Base-by-base conservation (phyloP, 2,329 filamentous ascomycete genomes). In the Alternaria alternata region DNA sequence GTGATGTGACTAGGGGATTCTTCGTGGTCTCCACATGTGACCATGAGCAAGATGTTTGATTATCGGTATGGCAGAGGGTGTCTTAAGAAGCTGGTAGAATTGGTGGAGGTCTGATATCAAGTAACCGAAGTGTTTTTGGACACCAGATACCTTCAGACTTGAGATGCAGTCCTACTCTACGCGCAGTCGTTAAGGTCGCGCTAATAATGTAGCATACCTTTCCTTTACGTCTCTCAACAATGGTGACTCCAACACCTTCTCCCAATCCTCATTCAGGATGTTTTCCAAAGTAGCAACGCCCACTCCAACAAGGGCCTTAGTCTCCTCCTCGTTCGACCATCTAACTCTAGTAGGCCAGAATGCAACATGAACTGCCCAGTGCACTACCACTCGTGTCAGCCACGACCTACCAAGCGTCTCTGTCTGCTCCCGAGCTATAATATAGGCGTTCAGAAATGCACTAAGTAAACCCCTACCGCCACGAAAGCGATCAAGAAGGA, bases 351-450 rank as follows among this genome's bases (percentile, higher is more conserved):
- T 73, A 3, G 77, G 75, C 76, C 77, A 79, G 49, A 67, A 77
- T 5, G 73, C 70, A 42, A 79, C 52, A 62, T 79, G 78, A 7
- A 73, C 72, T 2, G 68, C 77, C 66, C 73, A 78, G 65, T 80
- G 75, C 22, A 79, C 68, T 4, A 69, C 67, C 57, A 76, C 48
- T 11, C 74, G 62, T 18, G 41, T 66, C 7, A 73, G 7, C 72
- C 74, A 76, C 20, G 61, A 55, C 47, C 46, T 69, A 6, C 57
- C 65, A 42, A 68, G 39, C 6, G n/a, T 16, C 14, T n/a, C 36
- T 7, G 24, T 18, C 18, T 18, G 47, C 7, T 11, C 48, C 8
- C 44, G 59, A 4, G 55, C 63, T 3, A 18, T 32, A 16, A 65
- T 5, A 67, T 78, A 78, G 3, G 68, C 61, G 2, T 58, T 57